Evolutionary conservation across 1,139 yeast genomes (phyloP), one percentile per base, ranked within the genome.

Genomic region (Scheffersomyces illinoinensis): DNA sequence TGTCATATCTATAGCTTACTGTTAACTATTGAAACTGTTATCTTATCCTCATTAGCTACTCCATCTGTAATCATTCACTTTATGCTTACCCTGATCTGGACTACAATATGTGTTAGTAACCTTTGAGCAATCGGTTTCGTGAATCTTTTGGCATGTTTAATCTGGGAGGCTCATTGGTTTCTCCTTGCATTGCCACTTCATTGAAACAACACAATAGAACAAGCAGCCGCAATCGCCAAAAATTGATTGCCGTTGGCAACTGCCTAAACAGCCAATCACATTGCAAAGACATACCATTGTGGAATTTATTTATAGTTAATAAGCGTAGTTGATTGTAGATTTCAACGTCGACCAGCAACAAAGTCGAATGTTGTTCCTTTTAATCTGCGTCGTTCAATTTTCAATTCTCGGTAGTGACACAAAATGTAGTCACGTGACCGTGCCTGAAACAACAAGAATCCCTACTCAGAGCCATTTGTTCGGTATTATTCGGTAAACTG

Each of bases 31-130:
- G 10, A 4, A 26, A 18, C 19, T 47, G 52, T 20, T 50, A n/a
- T 58, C 33, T 47, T 53, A 18, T 17, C 26, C 20, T 23, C 20
- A 43, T 12, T 18, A 24, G 19, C 17, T 17, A 33, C 17, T 33
- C 17, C 1, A 2, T 43, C 46, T 24, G 43, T 19, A 8, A 23
- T 64, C 64, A 61, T 66, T 67, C 63, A 62, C 48, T 24, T 49
- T 19, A 4, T 43, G 83, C 88, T 65, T 84, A 85, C 89, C 89
- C 89, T 68, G 90, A 86, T 85, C 89, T 85, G 62, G 90, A 86
- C 90, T 86, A 51, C 19, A 33, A 8, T 48, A 24, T 18, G 43
- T 52, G 65, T 63, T 64, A 63, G 66, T 63, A 57, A 33, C 43
- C 43, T 7, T 33, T 17, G 43, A 12, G 2, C 14, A 12, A 33